A percentile compares a stretch with the other conserved stretches of the same genome.
Conservation (phyloP, 805 yeast species). For the Nematodospora valgi region DNA sequence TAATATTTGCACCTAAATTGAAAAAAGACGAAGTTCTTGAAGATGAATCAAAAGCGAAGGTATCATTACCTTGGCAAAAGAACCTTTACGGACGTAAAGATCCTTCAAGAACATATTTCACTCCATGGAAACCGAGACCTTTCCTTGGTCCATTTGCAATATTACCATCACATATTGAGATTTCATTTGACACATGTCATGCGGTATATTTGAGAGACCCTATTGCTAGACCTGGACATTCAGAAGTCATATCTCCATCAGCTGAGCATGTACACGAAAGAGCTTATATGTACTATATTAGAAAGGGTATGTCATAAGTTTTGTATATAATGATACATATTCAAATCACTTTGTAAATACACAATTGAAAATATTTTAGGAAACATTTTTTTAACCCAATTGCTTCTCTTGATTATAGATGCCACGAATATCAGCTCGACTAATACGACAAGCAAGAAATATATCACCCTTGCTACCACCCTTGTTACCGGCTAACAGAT, state of each 20-base stretch:
- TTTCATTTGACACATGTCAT: slow-evolving; percentile 88
- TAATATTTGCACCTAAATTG: slow-evolving; percentile 24
- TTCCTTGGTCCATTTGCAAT: slow-evolving; percentile 91
- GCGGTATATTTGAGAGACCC: slow-evolving; percentile 97
- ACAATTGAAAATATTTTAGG: background rate
- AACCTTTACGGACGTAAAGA: slow-evolving; percentile 76
- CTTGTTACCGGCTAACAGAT: slow-evolving; percentile 27
- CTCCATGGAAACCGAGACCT: slow-evolving; percentile 96
- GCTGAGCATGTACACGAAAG: slow-evolving; percentile 80
- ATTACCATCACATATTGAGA: slow-evolving; percentile 86
- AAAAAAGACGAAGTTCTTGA: slow-evolving; percentile 46
- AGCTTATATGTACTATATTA: slow-evolving; percentile 90
- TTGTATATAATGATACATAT: slow-evolving; percentile 4
- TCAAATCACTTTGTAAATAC: slow-evolving; percentile 2
- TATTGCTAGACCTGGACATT: slow-evolving; percentile 93
- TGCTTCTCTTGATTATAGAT: slow-evolving; percentile 11
- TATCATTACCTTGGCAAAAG: slow-evolving; percentile 78
- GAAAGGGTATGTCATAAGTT: slow-evolving; percentile 52
- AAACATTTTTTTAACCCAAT: background rate
- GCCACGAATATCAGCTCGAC: slow-evolving; percentile 30
- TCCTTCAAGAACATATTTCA: slow-evolving; percentile 77
- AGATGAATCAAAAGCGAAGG: slow-evolving; percentile 46
- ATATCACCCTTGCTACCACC: slow-evolving; percentile 28
- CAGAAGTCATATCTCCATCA: slow-evolving; percentile 93
- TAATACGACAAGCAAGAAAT: slow-evolving; percentile 24